phyloP scores from a whole-genome alignment of 371 early-diverging fungal species.

The Dinochytrium kinnereticum region DNA sequence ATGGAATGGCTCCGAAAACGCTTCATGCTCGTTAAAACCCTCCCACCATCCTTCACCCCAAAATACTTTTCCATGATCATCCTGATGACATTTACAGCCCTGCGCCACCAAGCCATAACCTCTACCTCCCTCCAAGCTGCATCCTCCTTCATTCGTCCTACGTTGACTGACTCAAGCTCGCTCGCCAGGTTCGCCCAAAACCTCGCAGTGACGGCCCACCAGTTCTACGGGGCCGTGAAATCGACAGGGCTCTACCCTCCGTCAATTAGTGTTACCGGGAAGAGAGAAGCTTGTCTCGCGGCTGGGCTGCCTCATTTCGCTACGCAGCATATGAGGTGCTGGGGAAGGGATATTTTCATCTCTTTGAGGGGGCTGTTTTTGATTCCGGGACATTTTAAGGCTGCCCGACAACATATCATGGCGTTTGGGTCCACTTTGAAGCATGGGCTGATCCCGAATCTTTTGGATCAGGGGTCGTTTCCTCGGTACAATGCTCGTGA shows the following conservation, averaged over 20 bases:
- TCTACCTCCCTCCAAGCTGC: no score
- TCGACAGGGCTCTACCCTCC: slow-evolving; percentile 81
- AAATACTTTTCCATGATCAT: slow-evolving; percentile 90
- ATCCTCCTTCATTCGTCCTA: slow-evolving; percentile 22
- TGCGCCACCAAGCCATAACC: slow-evolving; percentile 60
- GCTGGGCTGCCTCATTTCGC: slow-evolving; percentile 98
- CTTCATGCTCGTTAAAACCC: slow-evolving; percentile 64
- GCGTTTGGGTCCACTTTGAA: slow-evolving; percentile 87
- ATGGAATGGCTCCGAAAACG: slow-evolving; percentile 78
- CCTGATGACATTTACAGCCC: slow-evolving; percentile 75
- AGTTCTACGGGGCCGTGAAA: slow-evolving; percentile 77
- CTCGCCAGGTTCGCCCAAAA: slow-evolving; percentile 65
- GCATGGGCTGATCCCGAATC: slow-evolving; percentile 95
- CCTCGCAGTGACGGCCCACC: slow-evolving; percentile 79
- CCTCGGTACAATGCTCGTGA: slow-evolving; percentile 97
- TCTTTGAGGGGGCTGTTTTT: slow-evolving; percentile 85
- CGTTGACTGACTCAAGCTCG: slow-evolving; percentile 30
- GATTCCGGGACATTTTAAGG: slow-evolving; percentile 80
- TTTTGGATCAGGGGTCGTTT: slow-evolving; percentile 77
- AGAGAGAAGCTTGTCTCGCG: slow-evolving; percentile 69
- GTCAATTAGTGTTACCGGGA: not conserved
- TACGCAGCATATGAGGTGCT: slow-evolving; percentile 90
- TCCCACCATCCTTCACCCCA: slow-evolving; percentile 86
- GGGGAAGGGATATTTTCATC: slow-evolving; percentile 98
- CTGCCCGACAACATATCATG: slow-evolving; percentile 82